Evolutionary conservation across 2,329 filamentous ascomycete genomes (phyloP).

Genomic region (Magnaporthiopsis poae): DNA sequence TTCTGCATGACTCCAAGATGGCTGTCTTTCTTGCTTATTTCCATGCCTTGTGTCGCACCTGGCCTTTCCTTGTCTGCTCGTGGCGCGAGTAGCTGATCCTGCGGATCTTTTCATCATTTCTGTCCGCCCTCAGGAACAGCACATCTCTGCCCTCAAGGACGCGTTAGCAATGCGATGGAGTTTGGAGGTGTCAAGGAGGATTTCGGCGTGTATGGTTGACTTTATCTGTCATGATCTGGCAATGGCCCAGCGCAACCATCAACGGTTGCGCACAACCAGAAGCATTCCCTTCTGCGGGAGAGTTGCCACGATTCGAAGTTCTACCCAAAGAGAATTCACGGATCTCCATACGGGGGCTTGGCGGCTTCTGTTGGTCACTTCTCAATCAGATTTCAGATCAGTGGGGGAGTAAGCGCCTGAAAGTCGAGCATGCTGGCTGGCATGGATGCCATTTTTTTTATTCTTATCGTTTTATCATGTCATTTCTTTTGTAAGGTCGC

Average conservation of each 20-base stretch:
- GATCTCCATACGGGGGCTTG: neutral
- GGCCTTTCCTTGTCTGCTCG: neutral
- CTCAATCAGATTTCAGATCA: neutral
- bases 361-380: neutral
- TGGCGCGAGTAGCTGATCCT: neutral
- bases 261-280: neutral
- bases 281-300: neutral
- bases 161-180: neutral
- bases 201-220: neutral
- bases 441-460: neutral
- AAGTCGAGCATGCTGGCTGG: neutral
- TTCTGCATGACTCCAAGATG: conserved; percentile 18
- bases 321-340: neutral
- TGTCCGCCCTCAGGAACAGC: neutral
- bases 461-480: conserved; percentile 1
- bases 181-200: neutral
- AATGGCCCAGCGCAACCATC: too few relatives aligned
- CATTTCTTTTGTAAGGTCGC: neutral
- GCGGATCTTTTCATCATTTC: neutral
- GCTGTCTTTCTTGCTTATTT: conserved; percentile 10
- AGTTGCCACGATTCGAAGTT: neutral
- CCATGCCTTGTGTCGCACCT: conserved; percentile 2
- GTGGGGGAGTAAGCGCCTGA: neutral
- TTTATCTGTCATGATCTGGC: neutral
- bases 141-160: neutral